A percentile compares a stretch with the other conserved stretches of the same genome.
Conservation (phyloP, 164 flowering plant species). For the Tetrastigma voinierianum region DNA sequence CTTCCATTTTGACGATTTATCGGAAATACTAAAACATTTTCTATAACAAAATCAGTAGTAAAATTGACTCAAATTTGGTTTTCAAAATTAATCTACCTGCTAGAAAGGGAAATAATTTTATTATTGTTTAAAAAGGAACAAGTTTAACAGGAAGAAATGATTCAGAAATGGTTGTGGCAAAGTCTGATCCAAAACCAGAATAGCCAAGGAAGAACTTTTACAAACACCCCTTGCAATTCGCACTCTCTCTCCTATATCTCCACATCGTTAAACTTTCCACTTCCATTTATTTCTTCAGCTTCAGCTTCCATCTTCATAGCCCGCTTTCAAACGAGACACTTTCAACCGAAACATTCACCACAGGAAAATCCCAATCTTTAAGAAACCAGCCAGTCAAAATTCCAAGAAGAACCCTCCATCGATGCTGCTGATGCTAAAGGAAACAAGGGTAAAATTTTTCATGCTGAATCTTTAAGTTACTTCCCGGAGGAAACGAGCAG, state of each 20-base stretch:
- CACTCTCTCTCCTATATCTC: constrained; percentile 19
- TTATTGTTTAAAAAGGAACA: no score
- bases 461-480: background rate
- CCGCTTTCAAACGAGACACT: constrained; percentile 28
- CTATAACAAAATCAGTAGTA: no score
- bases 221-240: constrained; percentile 24
- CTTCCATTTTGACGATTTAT: no score
- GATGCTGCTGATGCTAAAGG: constrained; percentile 40
- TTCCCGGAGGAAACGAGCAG: no score
- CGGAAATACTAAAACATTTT: no score
- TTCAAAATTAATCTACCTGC: no score
- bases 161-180: background rate
- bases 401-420: constrained; percentile 10
- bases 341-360: constrained; percentile 27
- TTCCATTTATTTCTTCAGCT: constrained; percentile 8
- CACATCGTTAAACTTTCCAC: constrained; percentile 7
- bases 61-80: no score
- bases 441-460: constrained; percentile 37
- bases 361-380: constrained; percentile 15
- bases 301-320: constrained; percentile 13
- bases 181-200: constrained; percentile 11
- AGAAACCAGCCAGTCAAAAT: constrained; percentile 9
- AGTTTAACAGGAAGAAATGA: no score
- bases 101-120: no score
- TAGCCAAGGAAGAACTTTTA: constrained; percentile 33